Percentiles rank a stretch among this genome's conserved stretches.
phyloP scores from a whole-genome alignment of 345 rosid genomes.

The Adansonia digitata region DNA sequence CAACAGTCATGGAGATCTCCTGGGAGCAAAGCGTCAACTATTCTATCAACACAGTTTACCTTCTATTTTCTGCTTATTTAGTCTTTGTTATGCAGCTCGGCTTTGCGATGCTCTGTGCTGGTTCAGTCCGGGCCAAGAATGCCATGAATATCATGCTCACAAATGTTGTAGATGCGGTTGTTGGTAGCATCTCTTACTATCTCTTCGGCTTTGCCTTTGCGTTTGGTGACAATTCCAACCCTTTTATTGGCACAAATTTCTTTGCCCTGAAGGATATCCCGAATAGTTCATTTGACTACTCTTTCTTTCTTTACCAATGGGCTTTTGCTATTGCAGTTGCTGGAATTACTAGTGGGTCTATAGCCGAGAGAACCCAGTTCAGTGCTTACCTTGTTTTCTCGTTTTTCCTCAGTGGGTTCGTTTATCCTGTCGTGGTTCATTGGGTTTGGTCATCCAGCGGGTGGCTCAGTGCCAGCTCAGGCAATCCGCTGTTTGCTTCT shows the following conservation, averaged over 20 bases:
- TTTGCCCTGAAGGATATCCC: constrained; percentile 52
- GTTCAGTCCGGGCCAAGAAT: constrained; percentile 62
- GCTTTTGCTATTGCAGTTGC: constrained; percentile 67
- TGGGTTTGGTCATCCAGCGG: constrained; percentile 69
- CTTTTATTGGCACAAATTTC: constrained; percentile 49
- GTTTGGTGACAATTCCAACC: constrained; percentile 46
- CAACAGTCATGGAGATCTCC: constrained; percentile 35
- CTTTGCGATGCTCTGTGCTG: constrained; percentile 72
- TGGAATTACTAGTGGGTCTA: constrained; percentile 66
- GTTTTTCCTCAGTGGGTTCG: constrained; percentile 59
- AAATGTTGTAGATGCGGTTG: constrained; percentile 70
- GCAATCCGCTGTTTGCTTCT: constrained; percentile 39
- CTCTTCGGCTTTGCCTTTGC: constrained; percentile 74
- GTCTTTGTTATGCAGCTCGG: constrained; percentile 72
- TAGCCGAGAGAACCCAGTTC: constrained; percentile 73
- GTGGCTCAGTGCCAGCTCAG: constrained; percentile 48
- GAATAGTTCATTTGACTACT: constrained; percentile 34
- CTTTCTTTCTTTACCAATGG: constrained; percentile 61
- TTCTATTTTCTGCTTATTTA: constrained; percentile 60
- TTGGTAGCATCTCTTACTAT: constrained; percentile 61
- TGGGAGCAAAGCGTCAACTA: constrained; percentile 52
- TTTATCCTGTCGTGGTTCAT: constrained; percentile 53
- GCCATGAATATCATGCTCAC: constrained; percentile 69
- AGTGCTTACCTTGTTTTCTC: constrained; percentile 61
- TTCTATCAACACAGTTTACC: constrained; percentile 53